These are phyloP conservation scores for Wallacemonas sp. DNA, from an alignment of 208 protist genomes.

Conservation along the genomic window DNA sequence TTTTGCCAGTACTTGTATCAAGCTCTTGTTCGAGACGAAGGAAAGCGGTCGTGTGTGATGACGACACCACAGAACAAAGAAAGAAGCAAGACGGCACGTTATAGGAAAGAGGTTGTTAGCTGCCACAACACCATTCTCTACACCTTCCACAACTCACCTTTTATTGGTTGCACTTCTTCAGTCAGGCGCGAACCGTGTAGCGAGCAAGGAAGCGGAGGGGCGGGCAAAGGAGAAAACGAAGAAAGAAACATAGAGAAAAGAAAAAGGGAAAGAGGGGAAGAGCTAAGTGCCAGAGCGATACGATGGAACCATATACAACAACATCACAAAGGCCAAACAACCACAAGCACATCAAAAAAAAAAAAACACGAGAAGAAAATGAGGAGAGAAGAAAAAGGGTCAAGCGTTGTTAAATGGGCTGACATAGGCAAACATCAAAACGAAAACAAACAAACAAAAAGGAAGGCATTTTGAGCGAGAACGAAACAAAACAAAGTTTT, in stretches of 20 bases:
- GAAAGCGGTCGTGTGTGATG: too few species aligned
- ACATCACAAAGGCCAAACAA: too few species aligned
- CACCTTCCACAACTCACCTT: too few species aligned
- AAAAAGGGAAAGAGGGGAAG: too few species aligned
- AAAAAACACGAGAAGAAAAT: background rate
- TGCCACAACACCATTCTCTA: too few species aligned
- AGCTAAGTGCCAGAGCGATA: too few species aligned
- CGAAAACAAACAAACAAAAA: background rate
- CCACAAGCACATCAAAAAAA: background rate
- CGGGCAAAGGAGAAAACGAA: background rate
- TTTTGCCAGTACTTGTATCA: too few species aligned
- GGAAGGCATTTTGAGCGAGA: background rate
- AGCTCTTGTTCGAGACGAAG: too few species aligned
- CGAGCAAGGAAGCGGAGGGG: too few species aligned
- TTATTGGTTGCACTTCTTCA: conserved; percentile 9
- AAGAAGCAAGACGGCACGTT: background rate
- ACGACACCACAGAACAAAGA: background rate
- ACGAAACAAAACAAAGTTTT: background rate
- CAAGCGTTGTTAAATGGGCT: background rate
- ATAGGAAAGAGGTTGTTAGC: too few species aligned
- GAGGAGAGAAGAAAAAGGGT: background rate
- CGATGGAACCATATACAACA: too few species aligned
- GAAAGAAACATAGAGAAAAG: too few species aligned
- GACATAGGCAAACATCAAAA: background rate
- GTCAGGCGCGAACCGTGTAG: conserved; percentile 1